Percentiles rank a stretch among this genome's conserved stretches.
Evolutionary conservation across 78 protist genomes (phyloP).

Genomic region (Diacronema lutheri): DNA sequence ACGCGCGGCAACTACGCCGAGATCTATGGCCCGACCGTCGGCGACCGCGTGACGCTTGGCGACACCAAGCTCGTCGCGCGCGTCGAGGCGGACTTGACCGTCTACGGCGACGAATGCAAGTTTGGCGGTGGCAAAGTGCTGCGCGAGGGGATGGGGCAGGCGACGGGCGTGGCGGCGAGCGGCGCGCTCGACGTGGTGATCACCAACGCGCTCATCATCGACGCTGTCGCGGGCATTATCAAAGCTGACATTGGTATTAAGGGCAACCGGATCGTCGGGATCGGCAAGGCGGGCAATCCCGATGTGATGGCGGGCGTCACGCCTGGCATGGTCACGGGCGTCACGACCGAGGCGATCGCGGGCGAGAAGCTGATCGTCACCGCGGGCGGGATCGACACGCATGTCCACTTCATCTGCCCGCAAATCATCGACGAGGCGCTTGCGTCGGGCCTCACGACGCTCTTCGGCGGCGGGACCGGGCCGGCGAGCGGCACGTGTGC

Average conservation of each 20-base stretch:
- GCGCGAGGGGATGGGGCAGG: slow-evolving; percentile 43
- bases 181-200: slow-evolving; percentile 40
- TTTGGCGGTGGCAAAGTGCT: slow-evolving; percentile 48
- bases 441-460: slow-evolving; percentile 12
- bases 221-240: background rate
- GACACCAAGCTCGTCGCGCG: slow-evolving; percentile 19
- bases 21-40: slow-evolving; percentile 38
- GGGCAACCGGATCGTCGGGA: slow-evolving; percentile 6
- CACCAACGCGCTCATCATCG: slow-evolving; percentile 45
- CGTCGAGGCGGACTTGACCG: slow-evolving; percentile 34
- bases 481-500: slow-evolving; percentile 33
- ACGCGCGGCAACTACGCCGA: slow-evolving; percentile 21
- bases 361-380: slow-evolving; percentile 42
- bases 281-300: slow-evolving; percentile 64
- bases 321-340: slow-evolving; percentile 10
- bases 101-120: slow-evolving; percentile 52
- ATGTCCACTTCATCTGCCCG: slow-evolving; percentile 53
- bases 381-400: slow-evolving; percentile 47
- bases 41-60: slow-evolving; percentile 26
- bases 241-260: slow-evolving; percentile 40
- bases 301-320: slow-evolving; percentile 39
- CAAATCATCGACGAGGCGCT: slow-evolving; percentile 27
- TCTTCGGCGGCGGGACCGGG: slow-evolving; percentile 38
- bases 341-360: slow-evolving; percentile 43
- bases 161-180: background rate